phyloP scores from a whole-genome alignment of 108 stramenopile species.

The Nitzschia palea region DNA sequence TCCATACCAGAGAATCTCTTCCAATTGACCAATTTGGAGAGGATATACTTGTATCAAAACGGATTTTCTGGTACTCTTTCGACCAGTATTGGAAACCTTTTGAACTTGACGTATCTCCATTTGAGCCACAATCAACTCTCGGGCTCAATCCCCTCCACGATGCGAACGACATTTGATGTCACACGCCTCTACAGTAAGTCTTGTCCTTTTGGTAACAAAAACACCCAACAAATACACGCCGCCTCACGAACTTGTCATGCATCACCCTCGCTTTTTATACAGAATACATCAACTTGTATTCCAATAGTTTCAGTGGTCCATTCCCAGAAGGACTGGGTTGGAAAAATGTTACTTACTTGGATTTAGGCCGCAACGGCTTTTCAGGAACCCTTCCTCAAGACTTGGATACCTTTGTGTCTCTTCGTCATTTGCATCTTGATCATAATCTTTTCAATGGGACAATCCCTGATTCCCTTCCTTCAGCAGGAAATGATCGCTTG shows the following conservation, averaged over 20 bases:
- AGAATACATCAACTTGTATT: constrained; percentile 46
- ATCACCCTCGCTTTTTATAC: not conserved
- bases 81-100: constrained; percentile 6
- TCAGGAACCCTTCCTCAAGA: constrained; percentile 40
- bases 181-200: not conserved
- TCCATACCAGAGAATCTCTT: constrained; percentile 24
- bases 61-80: constrained; percentile 27
- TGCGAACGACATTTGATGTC: not conserved
- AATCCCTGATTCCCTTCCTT: constrained; percentile 30
- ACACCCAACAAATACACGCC: not conserved
- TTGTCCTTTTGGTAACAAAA: not conserved
- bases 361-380: constrained; percentile 42
- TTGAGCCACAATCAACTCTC: constrained; percentile 34
- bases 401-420: not conserved
- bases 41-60: constrained; percentile 34
- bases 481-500: constrained; percentile 37
- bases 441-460: constrained; percentile 48
- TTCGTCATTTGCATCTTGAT: constrained; percentile 43
- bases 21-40: constrained; percentile 12
- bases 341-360: constrained; percentile 28
- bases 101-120: constrained; percentile 27
- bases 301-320: constrained; percentile 35
- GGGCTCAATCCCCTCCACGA: constrained; percentile 44
- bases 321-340: constrained; percentile 31
- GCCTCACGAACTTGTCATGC: not conserved